These are phyloP conservation scores for Luffa acutangula DNA, from an alignment of 306 rosid genomes.

Conservation along the genomic window DNA sequence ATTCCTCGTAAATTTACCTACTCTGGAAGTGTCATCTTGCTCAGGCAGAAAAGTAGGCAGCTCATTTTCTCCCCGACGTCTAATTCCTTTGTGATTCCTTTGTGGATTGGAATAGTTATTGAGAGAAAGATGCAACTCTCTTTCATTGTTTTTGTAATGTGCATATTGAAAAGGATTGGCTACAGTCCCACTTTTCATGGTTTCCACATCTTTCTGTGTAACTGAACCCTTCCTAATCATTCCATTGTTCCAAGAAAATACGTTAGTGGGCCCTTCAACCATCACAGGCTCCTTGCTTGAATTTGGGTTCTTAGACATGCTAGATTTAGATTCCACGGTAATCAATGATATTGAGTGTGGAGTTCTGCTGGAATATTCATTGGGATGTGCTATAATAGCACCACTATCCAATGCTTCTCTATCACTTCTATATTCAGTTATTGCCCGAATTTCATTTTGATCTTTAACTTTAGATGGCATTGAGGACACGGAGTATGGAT, in stretches of 20 bases:
- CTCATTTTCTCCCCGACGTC: slow-evolving; percentile 35
- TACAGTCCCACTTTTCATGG: slow-evolving; percentile 23
- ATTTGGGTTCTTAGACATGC: slow-evolving; percentile 23
- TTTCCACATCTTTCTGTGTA: slow-evolving; percentile 31
- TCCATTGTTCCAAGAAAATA: slow-evolving; percentile 24
- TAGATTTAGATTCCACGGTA: slow-evolving; percentile 31
- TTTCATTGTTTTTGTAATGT: slow-evolving; percentile 26
- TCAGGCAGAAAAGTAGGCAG: slow-evolving; percentile 32
- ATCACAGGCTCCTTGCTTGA: slow-evolving; percentile 41
- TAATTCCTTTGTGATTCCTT: slow-evolving; percentile 27
- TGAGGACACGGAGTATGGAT: slow-evolving; percentile 23
- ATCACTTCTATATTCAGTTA: slow-evolving; percentile 20
- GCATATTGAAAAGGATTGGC: slow-evolving; percentile 24
- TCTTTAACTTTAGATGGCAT: slow-evolving; percentile 24
- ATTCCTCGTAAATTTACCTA: slow-evolving; percentile 32
- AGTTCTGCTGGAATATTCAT: slow-evolving; percentile 25
- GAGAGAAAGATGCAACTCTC: slow-evolving; percentile 48
- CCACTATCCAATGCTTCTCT: slow-evolving; percentile 15
- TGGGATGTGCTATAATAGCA: slow-evolving; percentile 22
- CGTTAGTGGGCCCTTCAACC: slow-evolving; percentile 28
- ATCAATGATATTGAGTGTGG: slow-evolving; percentile 20
- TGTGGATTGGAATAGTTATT: slow-evolving; percentile 30
- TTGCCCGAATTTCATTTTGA: slow-evolving; percentile 25
- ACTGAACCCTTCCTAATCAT: slow-evolving; percentile 20
- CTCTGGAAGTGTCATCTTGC: slow-evolving; percentile 35